phyloP scores from a whole-genome alignment of 1,284 basidiomycete species.

The Pterulicium gracile region DNA sequence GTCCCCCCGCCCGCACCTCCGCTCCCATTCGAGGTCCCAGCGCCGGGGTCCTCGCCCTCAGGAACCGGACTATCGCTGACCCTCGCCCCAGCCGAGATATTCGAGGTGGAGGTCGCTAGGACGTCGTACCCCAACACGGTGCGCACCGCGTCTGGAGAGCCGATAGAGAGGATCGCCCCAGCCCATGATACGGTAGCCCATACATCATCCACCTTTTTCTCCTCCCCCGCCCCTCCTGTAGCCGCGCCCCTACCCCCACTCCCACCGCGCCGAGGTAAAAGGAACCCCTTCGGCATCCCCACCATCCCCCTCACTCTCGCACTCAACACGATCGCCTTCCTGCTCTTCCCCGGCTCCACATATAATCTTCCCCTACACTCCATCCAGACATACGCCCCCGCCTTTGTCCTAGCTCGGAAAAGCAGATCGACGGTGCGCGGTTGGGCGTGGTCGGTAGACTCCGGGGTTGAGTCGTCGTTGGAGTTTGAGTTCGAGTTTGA shows the following conservation, averaged over 20 bases:
- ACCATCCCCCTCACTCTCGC: slow-evolving; percentile 60
- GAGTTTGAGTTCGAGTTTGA: slow-evolving; percentile 3
- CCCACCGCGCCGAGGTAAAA: neutral
- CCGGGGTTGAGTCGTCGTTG: slow-evolving; percentile 8
- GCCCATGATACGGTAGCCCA: neutral
- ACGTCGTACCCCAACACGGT: neutral
- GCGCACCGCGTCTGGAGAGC: neutral
- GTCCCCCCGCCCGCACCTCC: neutral
- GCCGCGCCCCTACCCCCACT: neutral
- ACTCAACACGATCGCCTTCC: slow-evolving; percentile 80
- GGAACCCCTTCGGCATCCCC: neutral
- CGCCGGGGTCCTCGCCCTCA: neutral
- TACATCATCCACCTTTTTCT: neutral
- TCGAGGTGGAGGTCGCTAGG: neutral
- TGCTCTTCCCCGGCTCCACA: slow-evolving; percentile 80
- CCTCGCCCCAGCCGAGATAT: neutral
- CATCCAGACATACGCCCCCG: slow-evolving; percentile 71
- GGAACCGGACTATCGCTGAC: too few relatives aligned
- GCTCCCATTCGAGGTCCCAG: neutral
- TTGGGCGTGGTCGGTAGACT: neutral
- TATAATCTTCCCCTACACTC: slow-evolving; percentile 80
- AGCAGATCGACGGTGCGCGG: slow-evolving; percentile 59
- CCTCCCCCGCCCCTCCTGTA: neutral
- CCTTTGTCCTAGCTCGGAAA: slow-evolving; percentile 63
- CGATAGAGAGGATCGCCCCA: neutral